Evolutionary conservation across 768 basidiomycete genomes (phyloP), one percentile per base, ranked within the genome.

Genomic region (Tricholoma bakamatsutake): DNA sequence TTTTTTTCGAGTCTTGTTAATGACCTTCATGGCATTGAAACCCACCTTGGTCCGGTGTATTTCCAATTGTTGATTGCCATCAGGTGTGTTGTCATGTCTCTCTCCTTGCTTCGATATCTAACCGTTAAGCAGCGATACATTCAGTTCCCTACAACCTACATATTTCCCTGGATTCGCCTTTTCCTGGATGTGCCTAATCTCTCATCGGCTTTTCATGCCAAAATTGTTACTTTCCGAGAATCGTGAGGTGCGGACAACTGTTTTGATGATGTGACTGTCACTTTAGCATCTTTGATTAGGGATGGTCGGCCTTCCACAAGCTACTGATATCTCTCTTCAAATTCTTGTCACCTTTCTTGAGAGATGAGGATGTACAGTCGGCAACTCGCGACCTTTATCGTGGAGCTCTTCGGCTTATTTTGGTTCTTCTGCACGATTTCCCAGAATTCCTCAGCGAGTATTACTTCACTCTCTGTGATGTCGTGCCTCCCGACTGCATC

Each of bases 101-200:
- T 13, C 51, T 57, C 50, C 57, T 45, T 53, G 43, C 8, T 33
- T 54, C 49, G 30, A 58, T 21, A 30, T 55, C 66, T 30, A 69
- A 56, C 55, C n/a, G 45, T 56, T 28, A 49, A 56, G 24, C 58
- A 96, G 95, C 67, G 95, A 98, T 67, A 93, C 93, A 2, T 86
- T 98, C 69, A 96, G 93, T 68, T 97, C 95, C 43, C 75, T 97
- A 56, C 96, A 98, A 67, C 97, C 97, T 7, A 88, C 87, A 5
- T 93, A 92, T 72, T 98, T 98, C 76, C 97, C 97, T 15, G 92
- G 94, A 8, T 99, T 99, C 70, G 90, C 95, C 1, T 99, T 98
- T 73, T 96, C 94, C 13, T 99, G 96, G 96, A 86, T 98, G 80
- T 89, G 88, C 60, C 79, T 98, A 45, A 86, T 99, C 66, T 98